Percentiles rank a stretch among this genome's conserved stretches.
These are phyloP conservation scores for Vigna angularis DNA, from an alignment of 306 rosid species.

Conservation along the genomic window DNA sequence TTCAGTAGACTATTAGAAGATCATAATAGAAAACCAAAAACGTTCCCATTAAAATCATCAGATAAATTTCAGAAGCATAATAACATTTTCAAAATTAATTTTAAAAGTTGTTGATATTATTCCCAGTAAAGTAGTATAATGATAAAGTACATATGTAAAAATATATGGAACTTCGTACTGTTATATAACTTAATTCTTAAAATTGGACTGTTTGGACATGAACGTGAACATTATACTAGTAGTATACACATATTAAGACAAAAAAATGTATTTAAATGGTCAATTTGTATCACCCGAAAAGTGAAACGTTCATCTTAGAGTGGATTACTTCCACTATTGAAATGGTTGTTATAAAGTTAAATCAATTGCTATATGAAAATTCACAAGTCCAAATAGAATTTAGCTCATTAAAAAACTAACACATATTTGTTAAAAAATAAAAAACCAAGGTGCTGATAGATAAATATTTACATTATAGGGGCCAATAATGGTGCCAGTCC, in stretches of 20 bases:
- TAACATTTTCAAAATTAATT: conserved; percentile 4
- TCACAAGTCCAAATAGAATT: background rate
- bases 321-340: conserved; percentile 14
- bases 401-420: background rate
- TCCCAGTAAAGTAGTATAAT: background rate
- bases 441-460: background rate
- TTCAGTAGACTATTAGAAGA: background rate
- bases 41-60: background rate
- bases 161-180: conserved; percentile 20
- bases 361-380: background rate
- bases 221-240: conserved; percentile 2
- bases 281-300: background rate
- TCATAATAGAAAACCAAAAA: conserved; percentile 11
- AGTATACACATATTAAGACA: background rate
- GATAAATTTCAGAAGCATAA: background rate
- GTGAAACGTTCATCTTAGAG: conserved; percentile 5
- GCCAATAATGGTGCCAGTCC: conserved; percentile 95
- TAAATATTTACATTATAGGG: conserved; percentile 86
- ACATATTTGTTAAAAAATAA: background rate
- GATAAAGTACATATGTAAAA: background rate
- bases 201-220: background rate
- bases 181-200: conserved; percentile 8
- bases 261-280: background rate
- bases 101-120: background rate
- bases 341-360: conserved; percentile 21